phyloP scores from a whole-genome alignment of 2,329 filamentous ascomycete species.

The Coniosporium tulheliwenetii region DNA sequence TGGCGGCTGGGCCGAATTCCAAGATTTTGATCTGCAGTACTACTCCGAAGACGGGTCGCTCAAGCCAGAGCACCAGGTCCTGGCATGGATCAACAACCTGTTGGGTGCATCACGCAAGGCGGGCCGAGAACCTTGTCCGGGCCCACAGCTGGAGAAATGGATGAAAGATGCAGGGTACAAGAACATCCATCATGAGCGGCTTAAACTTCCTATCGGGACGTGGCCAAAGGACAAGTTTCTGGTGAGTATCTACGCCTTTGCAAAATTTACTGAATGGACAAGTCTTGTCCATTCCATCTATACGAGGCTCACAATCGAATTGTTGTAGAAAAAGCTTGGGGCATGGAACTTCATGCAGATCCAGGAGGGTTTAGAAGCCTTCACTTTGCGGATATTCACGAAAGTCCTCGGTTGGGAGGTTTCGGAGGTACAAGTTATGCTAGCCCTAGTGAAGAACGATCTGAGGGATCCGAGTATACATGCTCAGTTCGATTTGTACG shows the following conservation, averaged over 20 bases:
- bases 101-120: too few species aligned
- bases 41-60: too few species aligned
- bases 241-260: too few species aligned
- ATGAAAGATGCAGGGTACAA: constrained; percentile 14
- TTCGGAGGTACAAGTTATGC: constrained; percentile 12
- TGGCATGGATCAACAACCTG: too few species aligned
- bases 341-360: constrained; percentile 1
- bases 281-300: too few species aligned
- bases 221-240: constrained; percentile 9
- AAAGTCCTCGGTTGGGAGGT: constrained; percentile 11
- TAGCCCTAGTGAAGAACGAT: constrained; percentile 11
- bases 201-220: constrained; percentile 13
- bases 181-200: constrained; percentile 10
- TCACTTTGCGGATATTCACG: constrained; percentile 12
- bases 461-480: constrained; percentile 11
- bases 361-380: constrained; percentile 10
- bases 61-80: too few species aligned
- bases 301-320: too few species aligned
- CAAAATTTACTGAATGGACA: too few species aligned
- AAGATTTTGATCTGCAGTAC: constrained; percentile 9
- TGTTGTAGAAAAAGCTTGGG: too few species aligned
- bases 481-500: constrained; percentile 12
- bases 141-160: too few species aligned
- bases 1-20: constrained; percentile 23
- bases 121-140: too few species aligned